phyloP scores from a whole-genome alignment of 768 basidiomycete species.

The Tulasnella sp. region DNA sequence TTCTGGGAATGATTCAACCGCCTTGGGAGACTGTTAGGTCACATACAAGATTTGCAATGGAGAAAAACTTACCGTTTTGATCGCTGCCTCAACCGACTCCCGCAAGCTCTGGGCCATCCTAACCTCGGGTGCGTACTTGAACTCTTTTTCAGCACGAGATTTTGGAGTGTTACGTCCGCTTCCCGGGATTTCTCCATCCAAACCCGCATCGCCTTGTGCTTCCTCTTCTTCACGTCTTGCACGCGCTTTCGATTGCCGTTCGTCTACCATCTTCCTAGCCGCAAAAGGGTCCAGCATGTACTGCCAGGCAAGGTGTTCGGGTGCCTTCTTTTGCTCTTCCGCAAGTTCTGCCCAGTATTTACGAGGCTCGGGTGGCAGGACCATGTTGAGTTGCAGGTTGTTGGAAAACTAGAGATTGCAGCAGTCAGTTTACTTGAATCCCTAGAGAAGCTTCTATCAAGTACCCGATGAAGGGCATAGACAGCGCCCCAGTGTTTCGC shows the following conservation, averaged over 20 bases:
- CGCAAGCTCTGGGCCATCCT: slow-evolving; percentile 74
- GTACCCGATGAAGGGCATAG: slow-evolving; percentile 80
- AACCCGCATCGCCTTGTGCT: slow-evolving; percentile 16
- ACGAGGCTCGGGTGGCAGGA: slow-evolving; percentile 77
- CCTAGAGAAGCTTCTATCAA: slow-evolving; percentile 18
- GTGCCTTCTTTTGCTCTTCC: slow-evolving; percentile 60
- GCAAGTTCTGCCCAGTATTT: slow-evolving; percentile 83
- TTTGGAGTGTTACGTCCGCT: background rate
- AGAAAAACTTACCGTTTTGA: slow-evolving; percentile 58
- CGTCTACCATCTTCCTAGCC: slow-evolving; percentile 61
- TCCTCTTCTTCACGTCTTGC: slow-evolving; percentile 43
- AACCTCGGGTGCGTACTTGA: slow-evolving; percentile 62
- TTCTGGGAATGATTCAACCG: background rate
- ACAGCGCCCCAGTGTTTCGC: slow-evolving; percentile 90
- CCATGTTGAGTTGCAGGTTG: slow-evolving; percentile 63
- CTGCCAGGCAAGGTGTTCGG: slow-evolving; percentile 77
- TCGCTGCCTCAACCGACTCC: slow-evolving; percentile 72
- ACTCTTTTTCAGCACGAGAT: slow-evolving; percentile 37
- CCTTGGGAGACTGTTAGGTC: background rate
- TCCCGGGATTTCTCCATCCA: background rate
- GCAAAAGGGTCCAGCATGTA: slow-evolving; percentile 83
- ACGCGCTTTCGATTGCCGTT: slow-evolving; percentile 56
- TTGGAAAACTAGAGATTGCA: slow-evolving; percentile 59
- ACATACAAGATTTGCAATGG: background rate
- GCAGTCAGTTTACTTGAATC: background rate